phyloP scores from a whole-genome alignment of 2,329 filamentous ascomycete species.

The Chaetomiaceae sp. region DNA sequence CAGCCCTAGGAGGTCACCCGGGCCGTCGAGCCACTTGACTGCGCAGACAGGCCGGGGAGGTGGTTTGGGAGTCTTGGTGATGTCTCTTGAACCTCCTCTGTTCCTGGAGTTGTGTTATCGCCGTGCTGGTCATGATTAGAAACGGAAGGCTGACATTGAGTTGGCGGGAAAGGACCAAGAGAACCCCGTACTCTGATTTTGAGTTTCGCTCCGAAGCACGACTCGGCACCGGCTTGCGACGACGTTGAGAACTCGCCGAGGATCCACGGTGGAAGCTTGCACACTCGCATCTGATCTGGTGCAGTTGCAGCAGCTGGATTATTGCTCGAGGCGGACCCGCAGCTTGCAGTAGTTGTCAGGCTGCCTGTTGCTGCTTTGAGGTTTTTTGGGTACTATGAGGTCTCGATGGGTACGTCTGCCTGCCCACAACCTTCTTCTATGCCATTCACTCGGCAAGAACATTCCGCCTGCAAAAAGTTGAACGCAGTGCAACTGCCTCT shows the following conservation, averaged over 20 bases:
- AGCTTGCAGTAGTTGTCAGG: conserved; percentile 1
- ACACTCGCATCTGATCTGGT: conserved; percentile 2
- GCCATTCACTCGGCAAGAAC: conserved; percentile 1
- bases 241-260: background rate
- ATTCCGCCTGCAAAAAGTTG: background rate
- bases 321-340: conserved; percentile 7
- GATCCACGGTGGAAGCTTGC: background rate
- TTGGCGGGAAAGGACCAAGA: background rate
- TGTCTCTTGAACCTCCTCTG: background rate
- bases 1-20: background rate
- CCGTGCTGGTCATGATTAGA: background rate
- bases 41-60: background rate
- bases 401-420: conserved; percentile 22
- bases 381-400: conserved; percentile 22
- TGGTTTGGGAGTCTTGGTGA: background rate
- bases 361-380: conserved; percentile 3
- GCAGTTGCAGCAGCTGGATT: conserved; percentile 1
- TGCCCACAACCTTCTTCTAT: conserved; percentile 13
- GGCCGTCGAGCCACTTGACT: background rate
- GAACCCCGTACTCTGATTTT: background rate
- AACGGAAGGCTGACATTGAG: background rate
- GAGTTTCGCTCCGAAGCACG: background rate
- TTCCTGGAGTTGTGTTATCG: background rate
- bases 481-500: conserved; percentile 1
- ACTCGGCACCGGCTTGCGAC: background rate